phyloP scores from a whole-genome alignment of 441 rosid genomes.

The Aleurites moluccanus region DNA sequence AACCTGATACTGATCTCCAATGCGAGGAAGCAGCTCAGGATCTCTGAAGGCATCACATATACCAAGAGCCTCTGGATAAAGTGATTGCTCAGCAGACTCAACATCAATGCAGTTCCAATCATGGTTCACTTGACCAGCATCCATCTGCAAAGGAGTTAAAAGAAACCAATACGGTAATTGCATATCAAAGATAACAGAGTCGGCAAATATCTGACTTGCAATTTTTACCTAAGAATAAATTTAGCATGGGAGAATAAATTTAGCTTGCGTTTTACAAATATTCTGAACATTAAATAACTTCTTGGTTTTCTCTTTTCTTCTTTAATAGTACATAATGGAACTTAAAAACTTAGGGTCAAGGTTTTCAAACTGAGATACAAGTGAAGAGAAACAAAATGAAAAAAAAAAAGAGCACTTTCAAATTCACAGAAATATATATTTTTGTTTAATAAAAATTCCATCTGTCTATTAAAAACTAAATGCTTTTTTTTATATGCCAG shows the following conservation, averaged over 20 bases:
- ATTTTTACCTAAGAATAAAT: slow-evolving; percentile 6
- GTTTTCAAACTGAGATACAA: not conserved
- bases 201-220: not conserved
- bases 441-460: not conserved
- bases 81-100: slow-evolving; percentile 33
- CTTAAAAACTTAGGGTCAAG: not conserved
- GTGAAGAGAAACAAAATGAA: not conserved
- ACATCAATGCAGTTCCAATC: slow-evolving; percentile 30
- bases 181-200: slow-evolving; percentile 8
- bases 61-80: slow-evolving; percentile 31
- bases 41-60: slow-evolving; percentile 34
- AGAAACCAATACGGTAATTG: slow-evolving; percentile 9
- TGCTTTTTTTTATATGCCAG: not conserved
- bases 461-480: not conserved
- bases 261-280: not conserved
- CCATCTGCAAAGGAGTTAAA: slow-evolving; percentile 29
- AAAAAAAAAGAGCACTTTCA: not conserved
- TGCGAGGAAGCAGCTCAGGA: slow-evolving; percentile 46
- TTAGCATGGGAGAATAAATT: slow-evolving; percentile 10
- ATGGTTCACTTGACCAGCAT: slow-evolving; percentile 23
- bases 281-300: not conserved
- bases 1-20: slow-evolving; percentile 52
- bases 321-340: not conserved
- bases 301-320: not conserved
- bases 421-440: slow-evolving; percentile 2